A percentile compares a stretch with the other conserved stretches of the same genome.
Conservation (phyloP, 1,284 basidiomycete species). For the Phylloporus sp. region DNA sequence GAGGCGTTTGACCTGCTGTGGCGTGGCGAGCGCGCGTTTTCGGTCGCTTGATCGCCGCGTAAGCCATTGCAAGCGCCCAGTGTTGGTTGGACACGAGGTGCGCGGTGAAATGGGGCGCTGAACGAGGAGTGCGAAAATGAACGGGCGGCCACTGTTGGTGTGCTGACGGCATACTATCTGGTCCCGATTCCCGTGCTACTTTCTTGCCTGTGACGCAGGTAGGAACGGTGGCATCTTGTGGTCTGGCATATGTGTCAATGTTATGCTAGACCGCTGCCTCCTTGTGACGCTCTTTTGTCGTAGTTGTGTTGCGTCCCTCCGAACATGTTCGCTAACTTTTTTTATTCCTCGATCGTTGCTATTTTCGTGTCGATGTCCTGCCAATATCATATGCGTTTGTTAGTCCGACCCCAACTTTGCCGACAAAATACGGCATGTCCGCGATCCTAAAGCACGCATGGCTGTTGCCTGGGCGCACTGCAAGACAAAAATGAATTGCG, state of each 20-base stretch:
- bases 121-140: constrained; percentile 86
- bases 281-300: no score
- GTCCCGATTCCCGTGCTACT: no score
- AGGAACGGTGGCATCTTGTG: no score
- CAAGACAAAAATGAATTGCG: constrained; percentile 88
- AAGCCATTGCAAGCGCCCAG: constrained; percentile 69
- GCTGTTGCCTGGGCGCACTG: constrained; percentile 85
- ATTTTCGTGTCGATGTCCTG: constrained; percentile 33
- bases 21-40: constrained; percentile 78
- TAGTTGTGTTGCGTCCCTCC: no score
- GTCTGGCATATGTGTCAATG: no score
- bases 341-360: no score
- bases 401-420: constrained; percentile 86
- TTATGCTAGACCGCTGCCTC: no score
- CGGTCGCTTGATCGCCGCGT: constrained; percentile 90
- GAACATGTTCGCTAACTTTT: no score
- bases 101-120: constrained; percentile 94
- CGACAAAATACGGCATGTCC: constrained; percentile 84
- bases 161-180: constrained; percentile 40
- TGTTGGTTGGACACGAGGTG: constrained; percentile 82
- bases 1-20: constrained; percentile 80
- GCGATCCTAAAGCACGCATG: constrained; percentile 90
- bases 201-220: no score
- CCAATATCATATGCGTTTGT: constrained; percentile 43
- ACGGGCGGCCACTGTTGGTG: constrained; percentile 40